phyloP scores from a whole-genome alignment of 2,329 filamentous ascomycete genomes.

The Botrytis fragariae region DNA sequence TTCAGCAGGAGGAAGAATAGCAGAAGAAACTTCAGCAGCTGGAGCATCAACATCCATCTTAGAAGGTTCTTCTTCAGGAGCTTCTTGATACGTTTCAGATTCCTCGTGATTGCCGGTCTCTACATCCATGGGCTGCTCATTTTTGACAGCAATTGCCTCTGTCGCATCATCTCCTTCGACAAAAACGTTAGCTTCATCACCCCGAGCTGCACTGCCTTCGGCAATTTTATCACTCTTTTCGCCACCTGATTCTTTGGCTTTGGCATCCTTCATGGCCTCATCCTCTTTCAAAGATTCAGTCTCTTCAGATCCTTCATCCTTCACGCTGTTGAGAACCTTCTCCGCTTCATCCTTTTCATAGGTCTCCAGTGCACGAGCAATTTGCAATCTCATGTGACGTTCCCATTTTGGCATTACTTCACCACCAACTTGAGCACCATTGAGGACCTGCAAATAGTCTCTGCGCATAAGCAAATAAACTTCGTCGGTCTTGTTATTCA shows the following conservation, averaged over 20 bases:
- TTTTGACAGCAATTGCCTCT: background rate
- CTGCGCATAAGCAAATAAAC: constrained; percentile 37
- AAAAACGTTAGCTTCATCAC: background rate
- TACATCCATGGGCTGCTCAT: background rate
- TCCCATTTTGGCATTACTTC: constrained; percentile 32
- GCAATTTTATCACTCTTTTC: background rate
- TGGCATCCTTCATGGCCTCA: background rate
- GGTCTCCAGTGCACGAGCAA: constrained; percentile 6
- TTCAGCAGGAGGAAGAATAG: background rate
- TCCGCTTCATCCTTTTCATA: constrained; percentile 8
- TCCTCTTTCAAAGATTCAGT: background rate
- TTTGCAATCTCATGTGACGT: constrained; percentile 25
- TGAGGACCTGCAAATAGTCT: constrained; percentile 38
- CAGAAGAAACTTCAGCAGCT: background rate
- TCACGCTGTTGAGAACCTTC: background rate
- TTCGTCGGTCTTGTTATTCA: constrained; percentile 36
- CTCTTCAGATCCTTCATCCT: background rate
- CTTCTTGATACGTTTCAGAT: background rate
- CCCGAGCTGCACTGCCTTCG: background rate
- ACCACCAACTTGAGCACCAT: constrained; percentile 30
- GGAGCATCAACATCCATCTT: background rate
- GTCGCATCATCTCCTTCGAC: no score
- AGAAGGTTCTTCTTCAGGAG: background rate
- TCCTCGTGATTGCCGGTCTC: background rate
- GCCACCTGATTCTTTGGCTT: background rate